These are phyloP conservation scores for Cladosporium sp. DNA, from an alignment of 2,329 filamentous ascomycete species.

Conservation along the genomic window DNA sequence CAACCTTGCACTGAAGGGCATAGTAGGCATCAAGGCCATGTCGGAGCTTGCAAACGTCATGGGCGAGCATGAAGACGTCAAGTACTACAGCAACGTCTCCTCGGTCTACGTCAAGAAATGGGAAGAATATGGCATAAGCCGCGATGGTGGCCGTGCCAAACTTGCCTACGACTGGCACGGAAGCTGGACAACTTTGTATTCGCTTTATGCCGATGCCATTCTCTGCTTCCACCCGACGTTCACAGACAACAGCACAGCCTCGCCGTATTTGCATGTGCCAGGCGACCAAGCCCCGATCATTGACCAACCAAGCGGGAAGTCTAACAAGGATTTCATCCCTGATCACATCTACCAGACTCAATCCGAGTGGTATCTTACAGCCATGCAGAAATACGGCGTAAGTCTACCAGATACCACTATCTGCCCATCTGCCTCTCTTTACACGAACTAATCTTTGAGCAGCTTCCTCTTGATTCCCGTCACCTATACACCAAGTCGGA, in stretches of 20 bases:
- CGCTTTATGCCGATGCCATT: conserved; percentile 73
- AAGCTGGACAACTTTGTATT: conserved; percentile 81
- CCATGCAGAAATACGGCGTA: conserved; percentile 70
- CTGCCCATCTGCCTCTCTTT: not conserved
- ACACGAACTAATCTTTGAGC: not conserved
- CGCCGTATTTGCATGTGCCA: not conserved
- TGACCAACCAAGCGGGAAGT: conserved; percentile 8
- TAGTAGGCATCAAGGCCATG: conserved; percentile 77
- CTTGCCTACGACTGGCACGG: conserved; percentile 76
- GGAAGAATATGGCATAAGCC: conserved; percentile 65
- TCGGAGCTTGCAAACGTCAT: conserved; percentile 61
- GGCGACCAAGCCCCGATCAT: conserved; percentile 9
- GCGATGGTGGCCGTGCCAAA: conserved; percentile 66
- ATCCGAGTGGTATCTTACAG: conserved; percentile 73
- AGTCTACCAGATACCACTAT: not conserved
- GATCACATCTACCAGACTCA: conserved; percentile 72
- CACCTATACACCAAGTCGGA: conserved; percentile 85
- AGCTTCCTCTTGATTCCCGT: conserved; percentile 70
- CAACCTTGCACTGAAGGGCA: conserved; percentile 77
- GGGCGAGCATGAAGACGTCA: conserved; percentile 52
- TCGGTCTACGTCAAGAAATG: conserved; percentile 67
- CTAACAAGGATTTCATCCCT: conserved; percentile 55
- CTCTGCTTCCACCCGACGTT: conserved; percentile 67
- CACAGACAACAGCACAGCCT: conserved; percentile 16
- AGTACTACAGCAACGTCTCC: conserved; percentile 57